Conservation (phyloP, 768 basidiomycete genomes). For the Pholiota molesta region DNA sequence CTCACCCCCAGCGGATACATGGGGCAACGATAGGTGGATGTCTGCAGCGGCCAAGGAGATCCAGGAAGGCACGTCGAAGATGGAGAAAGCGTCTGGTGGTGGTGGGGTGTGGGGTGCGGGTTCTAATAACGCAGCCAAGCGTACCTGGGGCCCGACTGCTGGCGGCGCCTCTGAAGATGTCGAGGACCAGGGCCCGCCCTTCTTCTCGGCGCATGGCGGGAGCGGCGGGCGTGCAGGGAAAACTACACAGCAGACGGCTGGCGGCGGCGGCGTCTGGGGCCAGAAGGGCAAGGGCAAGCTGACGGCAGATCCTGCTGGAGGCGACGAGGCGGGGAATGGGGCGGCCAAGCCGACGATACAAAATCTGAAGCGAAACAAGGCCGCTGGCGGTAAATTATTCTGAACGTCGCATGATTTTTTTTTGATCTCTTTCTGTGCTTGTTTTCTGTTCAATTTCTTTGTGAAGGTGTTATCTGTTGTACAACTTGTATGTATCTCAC, state of each 20-base stretch:
- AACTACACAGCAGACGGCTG: conserved; percentile 10
- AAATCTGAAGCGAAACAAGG: conserved; percentile 22
- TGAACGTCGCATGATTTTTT: conserved; percentile 3
- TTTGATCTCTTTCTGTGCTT: conserved; percentile 4
- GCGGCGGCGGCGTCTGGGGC: conserved; percentile 8
- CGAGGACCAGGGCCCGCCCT: conserved; percentile 6
- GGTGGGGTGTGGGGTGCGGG: conserved; percentile 14
- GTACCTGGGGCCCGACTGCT: conserved; percentile 12
- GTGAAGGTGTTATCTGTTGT: conserved; percentile 7
- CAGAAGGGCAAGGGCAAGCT: conserved; percentile 15
- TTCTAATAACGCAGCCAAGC: conserved; percentile 2
- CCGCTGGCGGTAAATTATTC: conserved; percentile 21
- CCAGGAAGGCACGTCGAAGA: conserved; percentile 14
- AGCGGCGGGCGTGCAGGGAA: conserved; percentile 5
- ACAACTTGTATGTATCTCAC: conserved; percentile 6
- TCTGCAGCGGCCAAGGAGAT: conserved; percentile 28
- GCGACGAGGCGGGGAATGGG: background rate
- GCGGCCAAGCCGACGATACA: conserved; percentile 11
- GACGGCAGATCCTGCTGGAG: conserved; percentile 7
- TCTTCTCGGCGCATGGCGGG: conserved; percentile 13
- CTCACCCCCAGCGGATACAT: conserved; percentile 29
- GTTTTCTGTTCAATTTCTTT: conserved; percentile 9
- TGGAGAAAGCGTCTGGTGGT: conserved; percentile 1
- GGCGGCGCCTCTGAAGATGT: background rate
- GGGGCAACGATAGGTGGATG: conserved; percentile 29